Evolutionary conservation across 345 rosid genomes (phyloP), one percentile per base, ranked within the genome.

Genomic region (Melaleuca quinquenervia): DNA sequence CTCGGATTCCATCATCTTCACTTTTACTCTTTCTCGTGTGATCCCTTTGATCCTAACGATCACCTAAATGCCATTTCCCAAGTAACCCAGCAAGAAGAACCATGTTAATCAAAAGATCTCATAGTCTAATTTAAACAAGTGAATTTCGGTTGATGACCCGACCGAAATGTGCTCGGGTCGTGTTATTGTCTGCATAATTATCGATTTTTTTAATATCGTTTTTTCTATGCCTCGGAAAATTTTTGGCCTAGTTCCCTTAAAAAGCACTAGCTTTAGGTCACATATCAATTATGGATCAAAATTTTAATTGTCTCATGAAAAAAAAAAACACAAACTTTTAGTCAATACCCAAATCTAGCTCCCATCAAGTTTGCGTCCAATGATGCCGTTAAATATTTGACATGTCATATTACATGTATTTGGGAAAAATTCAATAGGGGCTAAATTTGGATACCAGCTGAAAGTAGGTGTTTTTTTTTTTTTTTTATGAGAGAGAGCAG

Each of bases 341-440:
- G 0, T 21, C 1, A 6, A 70, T 41, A 18, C 48, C 78, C 22
- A 36, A 8, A 70, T 36, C 1, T 36, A 11, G 48, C 22, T 24
- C 24, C 41, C 41, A 11, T 41, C 60, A 8, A 54, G 11, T 22
- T 54, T 70, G 36, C 7, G 0, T 70, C 3, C 6, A 21, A 18
- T 18, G 22, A 70, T 32, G 48, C 11, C 3, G 0, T 32, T 32
- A 64, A 60, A 64, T 8, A 64, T 29, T 64, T 6, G 2, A 70
- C 2, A 13, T 18, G 78, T 70, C 24, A 18, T 36, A 16, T 5
- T 13, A 32, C 7, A 0, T 32, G 13, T 36, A 36, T 20, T 8
- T 6, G 9, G 1, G 1, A 6, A 16, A 70, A 32, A 70, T 11
- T 32, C 13, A 0, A 1, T 6, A 10, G 10, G 1, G 45, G 3